Evolutionary conservation across 1,284 basidiomycete genomes (phyloP), one percentile per base, ranked within the genome.

Genomic region (Microbotryum saponariae): DNA sequence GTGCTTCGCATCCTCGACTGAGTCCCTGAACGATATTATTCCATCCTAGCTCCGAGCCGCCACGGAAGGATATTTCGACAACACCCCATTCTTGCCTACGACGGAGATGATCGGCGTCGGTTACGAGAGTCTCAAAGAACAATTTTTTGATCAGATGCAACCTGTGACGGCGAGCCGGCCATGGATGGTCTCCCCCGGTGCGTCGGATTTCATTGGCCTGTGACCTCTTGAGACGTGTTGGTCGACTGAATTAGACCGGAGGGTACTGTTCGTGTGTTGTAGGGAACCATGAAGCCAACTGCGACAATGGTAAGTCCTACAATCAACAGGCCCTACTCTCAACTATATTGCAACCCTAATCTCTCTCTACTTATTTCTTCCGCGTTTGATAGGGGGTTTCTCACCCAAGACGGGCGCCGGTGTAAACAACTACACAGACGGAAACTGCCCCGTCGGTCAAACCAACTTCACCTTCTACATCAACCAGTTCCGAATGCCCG

Each of bases 401-500:
- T 55, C 49, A 5, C 48, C 55, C 45, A 62, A 67, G 52, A 50
- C 45, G 29, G 7, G 37, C 21, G 21, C 50, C 67, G 6, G 66
- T 49, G 46, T 57, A 31, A 61, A 68, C 65, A 66, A 73, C 64
- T 72, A 73, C 68, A 71, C 65, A 9, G 51, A 56, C 8, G 47
- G 25, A 0, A 61, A 64, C 62, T 73, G 72, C 63, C 59, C 73
- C 31, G 68, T 67, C 4, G 73, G 72, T 20, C 67, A 72, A 51
- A 63, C 56, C 31, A 68, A 71, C 51, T 70, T 72, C 51, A 71
- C 71, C 6, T 71, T 67, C 12, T 68, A 62, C 65, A 69, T 54
- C 48, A 65, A 73, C 31, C 73, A 73, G 62, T 74, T 69, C 67
- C 64, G 66, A 50, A 74, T 74, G 73, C 73, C 73, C 1, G 49